phyloP scores from a whole-genome alignment of 2,329 filamentous ascomycete species.

The Calonectria honghensis region DNA sequence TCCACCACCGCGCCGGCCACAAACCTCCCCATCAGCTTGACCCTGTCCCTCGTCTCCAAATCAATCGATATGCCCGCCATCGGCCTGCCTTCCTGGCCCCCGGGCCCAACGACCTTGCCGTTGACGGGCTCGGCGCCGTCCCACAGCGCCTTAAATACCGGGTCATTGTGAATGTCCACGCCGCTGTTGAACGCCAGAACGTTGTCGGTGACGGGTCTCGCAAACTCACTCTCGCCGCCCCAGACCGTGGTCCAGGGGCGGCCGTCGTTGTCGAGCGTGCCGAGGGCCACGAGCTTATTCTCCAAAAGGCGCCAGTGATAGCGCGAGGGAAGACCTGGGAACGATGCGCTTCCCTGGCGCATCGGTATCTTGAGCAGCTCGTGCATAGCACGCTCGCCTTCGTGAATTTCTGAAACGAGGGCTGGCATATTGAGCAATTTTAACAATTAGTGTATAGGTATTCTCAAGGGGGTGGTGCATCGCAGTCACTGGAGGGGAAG shows the following conservation, averaged over 20 bases:
- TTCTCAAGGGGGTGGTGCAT: not conserved
- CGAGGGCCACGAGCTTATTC: constrained; percentile 81
- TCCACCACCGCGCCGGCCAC: constrained; percentile 75
- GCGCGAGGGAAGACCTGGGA: constrained; percentile 75
- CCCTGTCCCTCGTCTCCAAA: constrained; percentile 73
- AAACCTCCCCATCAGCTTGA: constrained; percentile 84
- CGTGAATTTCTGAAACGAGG: constrained; percentile 70
- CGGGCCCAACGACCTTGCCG: constrained; percentile 59
- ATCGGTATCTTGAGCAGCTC: constrained; percentile 77
- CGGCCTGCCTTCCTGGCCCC: constrained; percentile 63
- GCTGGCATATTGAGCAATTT: constrained; percentile 53
- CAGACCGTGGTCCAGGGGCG: constrained; percentile 86
- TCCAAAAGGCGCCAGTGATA: constrained; percentile 75
- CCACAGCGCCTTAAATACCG: constrained; percentile 80
- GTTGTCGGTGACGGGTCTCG: constrained; percentile 75
- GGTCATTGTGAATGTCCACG: constrained; percentile 79
- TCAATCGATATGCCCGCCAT: constrained; percentile 75
- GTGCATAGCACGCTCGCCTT: constrained; percentile 81
- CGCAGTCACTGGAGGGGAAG: not conserved
- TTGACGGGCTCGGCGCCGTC: constrained; percentile 68
- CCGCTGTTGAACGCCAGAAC: constrained; percentile 78
- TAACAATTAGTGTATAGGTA: constrained; percentile 8
- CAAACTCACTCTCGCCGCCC: constrained; percentile 84
- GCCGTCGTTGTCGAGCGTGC: constrained; percentile 79
- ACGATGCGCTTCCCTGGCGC: constrained; percentile 78